Conservation (phyloP, 2,329 filamentous ascomycete genomes). For the Leptographium lundbergii region DNA sequence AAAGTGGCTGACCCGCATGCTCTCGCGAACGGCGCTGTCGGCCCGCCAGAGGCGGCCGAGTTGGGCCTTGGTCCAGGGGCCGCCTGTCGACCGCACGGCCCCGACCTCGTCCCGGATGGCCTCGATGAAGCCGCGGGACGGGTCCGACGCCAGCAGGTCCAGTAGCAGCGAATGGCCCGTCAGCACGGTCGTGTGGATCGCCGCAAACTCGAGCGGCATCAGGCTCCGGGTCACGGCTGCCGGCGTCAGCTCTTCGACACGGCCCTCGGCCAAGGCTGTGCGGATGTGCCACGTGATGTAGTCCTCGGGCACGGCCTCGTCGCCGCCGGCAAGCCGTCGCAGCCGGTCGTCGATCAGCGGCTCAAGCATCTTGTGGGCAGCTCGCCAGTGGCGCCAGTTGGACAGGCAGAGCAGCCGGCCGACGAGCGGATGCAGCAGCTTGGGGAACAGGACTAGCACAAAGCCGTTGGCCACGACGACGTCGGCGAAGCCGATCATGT, state of each 20-base stretch:
- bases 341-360: slow-evolving; percentile 39
- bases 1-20: slow-evolving; percentile 35
- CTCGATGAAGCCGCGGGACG: slow-evolving; percentile 22
- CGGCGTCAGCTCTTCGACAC: slow-evolving; percentile 29
- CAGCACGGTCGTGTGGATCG: slow-evolving; percentile 44
- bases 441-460: slow-evolving; percentile 32
- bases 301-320: slow-evolving; percentile 37
- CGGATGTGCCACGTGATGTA: slow-evolving; percentile 45
- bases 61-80: slow-evolving; percentile 31
- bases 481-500: slow-evolving; percentile 36
- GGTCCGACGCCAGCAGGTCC: slow-evolving; percentile 30
- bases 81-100: slow-evolving; percentile 20
- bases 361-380: slow-evolving; percentile 26
- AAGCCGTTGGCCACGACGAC: slow-evolving; percentile 32
- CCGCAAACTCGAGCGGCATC: slow-evolving; percentile 44
- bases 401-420: slow-evolving; percentile 30
- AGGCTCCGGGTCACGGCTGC: slow-evolving; percentile 35
- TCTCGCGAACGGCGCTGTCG: slow-evolving; percentile 41
- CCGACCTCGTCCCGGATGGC: slow-evolving; percentile 30
- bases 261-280: slow-evolving; percentile 32
- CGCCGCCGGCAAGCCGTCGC: slow-evolving; percentile 26
- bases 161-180: slow-evolving; percentile 34
- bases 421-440: slow-evolving; percentile 34
- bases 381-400: slow-evolving; percentile 34
- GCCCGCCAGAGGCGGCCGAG: slow-evolving; percentile 30